Evolutionary conservation across 495 filamentous ascomycete genomes (phyloP).

Genomic region (Trichoderma asperelloides): DNA sequence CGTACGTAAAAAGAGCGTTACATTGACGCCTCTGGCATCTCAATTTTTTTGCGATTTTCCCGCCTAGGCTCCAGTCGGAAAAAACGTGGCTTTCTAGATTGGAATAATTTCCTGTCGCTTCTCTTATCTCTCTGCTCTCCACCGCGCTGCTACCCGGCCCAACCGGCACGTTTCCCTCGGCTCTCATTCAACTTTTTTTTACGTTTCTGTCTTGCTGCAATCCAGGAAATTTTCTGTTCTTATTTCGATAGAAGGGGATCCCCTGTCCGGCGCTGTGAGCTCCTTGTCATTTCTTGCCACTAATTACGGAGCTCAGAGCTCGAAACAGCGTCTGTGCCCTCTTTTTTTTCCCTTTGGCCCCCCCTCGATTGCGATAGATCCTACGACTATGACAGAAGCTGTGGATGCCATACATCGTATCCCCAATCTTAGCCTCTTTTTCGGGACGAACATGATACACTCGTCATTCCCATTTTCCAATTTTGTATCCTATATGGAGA

Average conservation of each 20-base stretch:
- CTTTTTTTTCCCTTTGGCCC: no score
- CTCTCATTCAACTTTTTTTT: neutral
- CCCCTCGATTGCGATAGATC: no score
- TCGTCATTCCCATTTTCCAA: no score
- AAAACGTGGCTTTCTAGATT: conserved; percentile 2
- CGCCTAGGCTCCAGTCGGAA: neutral
- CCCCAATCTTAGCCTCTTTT: no score
- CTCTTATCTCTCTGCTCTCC: neutral
- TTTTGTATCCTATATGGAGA: no score
- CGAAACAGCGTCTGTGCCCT: no score
- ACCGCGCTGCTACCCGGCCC: neutral
- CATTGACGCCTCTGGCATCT: neutral
- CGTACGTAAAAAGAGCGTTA: neutral
- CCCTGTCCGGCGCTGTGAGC: neutral
- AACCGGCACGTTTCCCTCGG: neutral
- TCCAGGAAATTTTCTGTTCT: no score
- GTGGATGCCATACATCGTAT: no score
- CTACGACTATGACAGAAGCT: no score
- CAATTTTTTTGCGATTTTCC: neutral
- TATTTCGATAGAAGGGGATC: neutral
- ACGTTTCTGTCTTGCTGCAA: neutral
- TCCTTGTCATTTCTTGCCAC: no score
- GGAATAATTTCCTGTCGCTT: neutral
- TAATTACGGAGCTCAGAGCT: no score
- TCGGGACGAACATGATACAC: no score